Evolutionary conservation across 2,329 filamentous ascomycete species (phyloP).

Genomic region (Xylariaceae sp.): DNA sequence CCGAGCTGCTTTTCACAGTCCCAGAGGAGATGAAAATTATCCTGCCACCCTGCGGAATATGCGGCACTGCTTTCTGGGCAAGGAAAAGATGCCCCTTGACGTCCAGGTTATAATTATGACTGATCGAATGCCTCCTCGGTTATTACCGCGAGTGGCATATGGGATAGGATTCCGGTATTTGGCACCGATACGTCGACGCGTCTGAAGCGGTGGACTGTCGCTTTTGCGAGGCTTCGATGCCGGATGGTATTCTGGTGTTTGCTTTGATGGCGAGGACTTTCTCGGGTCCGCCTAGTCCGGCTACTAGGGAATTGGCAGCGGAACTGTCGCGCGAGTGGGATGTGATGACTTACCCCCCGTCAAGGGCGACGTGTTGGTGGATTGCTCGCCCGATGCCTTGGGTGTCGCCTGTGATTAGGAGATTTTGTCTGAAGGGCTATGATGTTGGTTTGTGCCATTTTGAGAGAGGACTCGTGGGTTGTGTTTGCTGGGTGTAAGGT

Average conservation of each 20-base stretch:
- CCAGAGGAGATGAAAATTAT: conserved; percentile 38
- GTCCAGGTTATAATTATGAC: conserved; percentile 19
- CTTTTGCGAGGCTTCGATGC: conserved; percentile 47
- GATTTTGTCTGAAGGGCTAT: conserved; percentile 26
- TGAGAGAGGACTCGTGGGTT: neutral
- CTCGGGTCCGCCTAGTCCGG: conserved; percentile 39
- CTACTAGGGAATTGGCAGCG: conserved; percentile 44
- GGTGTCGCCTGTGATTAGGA: conserved; percentile 51
- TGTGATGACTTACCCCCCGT: conserved; percentile 54
- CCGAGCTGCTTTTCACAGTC: conserved; percentile 32
- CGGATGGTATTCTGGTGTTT: conserved; percentile 44
- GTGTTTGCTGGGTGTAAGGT: too few relatives aligned
- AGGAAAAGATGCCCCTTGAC: conserved; percentile 44
- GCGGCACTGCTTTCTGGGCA: conserved; percentile 36
- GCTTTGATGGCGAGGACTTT: conserved; percentile 53
- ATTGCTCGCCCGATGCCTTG: conserved; percentile 59
- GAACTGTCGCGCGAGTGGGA: conserved; percentile 50
- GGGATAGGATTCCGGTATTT: conserved; percentile 50
- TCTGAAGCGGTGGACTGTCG: conserved; percentile 46
- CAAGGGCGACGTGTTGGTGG: conserved; percentile 52
- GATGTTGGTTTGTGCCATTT: conserved; percentile 2
- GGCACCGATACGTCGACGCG: conserved; percentile 57
- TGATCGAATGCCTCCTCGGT: conserved; percentile 28
- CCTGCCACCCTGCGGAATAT: conserved; percentile 36
- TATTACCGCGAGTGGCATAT: conserved; percentile 45